Base-by-base conservation (phyloP, 164 flowering plant species). In the Vitis labrusca region DNA sequence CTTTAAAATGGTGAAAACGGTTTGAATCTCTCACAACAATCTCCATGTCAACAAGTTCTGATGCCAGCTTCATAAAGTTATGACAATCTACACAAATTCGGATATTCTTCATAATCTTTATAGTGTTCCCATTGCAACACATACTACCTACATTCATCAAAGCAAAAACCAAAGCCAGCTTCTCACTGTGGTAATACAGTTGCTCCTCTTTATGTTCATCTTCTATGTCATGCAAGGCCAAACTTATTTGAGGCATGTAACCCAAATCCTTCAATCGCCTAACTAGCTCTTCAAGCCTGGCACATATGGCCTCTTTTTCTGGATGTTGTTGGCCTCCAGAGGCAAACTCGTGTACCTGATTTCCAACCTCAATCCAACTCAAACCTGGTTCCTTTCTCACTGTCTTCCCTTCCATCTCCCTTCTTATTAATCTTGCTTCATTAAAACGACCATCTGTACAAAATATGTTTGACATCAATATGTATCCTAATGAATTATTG, bases 331-430 rank as follows among this genome's bases (percentile, higher is more conserved):
- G 61, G 19, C 93, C 94, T 32, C 93, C 98, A 44, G 92, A 80
- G 2, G 91, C 89, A 82, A 92, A 92, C 75, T 89, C 92, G 72
- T 89, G 92, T 9, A 88, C 84, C 60, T 15, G 67, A 72, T 84
- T 85, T 11, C 77, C 84, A 23, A 89, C 68, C 80, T 89, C 92
- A 47, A 85, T 84, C 96, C 97, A 88, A 73, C 98, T 92, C 76
- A 92, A 76, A 50, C 98, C 97, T 11, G 94, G 91, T 55, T 87
- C 88, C 73, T 92, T 92, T 77, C 69, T 86, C 63, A 86, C 90
- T 48, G 79, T 77, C 8, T 63, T 61, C 30, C 77, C 80, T 66
- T 59, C 74, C 96, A 92, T 91, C 70, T 85, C 81, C 73, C 76
- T 85, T 73, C 97, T 78, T 30, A 86, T 49, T 51, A 67, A 52